Evolutionary conservation across 768 basidiomycete species (phyloP), one percentile per base, ranked within the genome.

Genomic region (Panaeolus cyanescens): DNA sequence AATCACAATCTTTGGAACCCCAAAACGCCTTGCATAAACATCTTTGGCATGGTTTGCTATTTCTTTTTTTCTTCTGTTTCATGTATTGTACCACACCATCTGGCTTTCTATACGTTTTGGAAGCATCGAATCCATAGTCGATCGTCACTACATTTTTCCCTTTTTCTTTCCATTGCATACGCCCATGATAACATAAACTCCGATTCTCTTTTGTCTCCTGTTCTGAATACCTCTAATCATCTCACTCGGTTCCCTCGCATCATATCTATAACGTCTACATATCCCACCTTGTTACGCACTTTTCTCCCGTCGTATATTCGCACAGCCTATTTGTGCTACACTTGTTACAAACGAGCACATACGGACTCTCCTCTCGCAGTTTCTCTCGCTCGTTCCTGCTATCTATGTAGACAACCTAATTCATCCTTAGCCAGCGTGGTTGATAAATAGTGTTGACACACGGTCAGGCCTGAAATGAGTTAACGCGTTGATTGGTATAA

Each of bases 251-350:
- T 50, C 25, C 45, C 4, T 37, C 58, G 10, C 62, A 63, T 55
- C 54, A 28, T 59, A 63, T 55, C 32, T 33, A 63, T 56, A 40
- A 50, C 25, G 25, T 28, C 30, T 50, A 25, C 45, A 50, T 28
- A 10, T 50, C 30, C 45, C 45, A 50, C 19, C 45, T 25, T 50
- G 13, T 50, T 28, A 28, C 45, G 25, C 22, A 15, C 37, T 7
- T 19, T 3, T 2, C 10, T 22, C 20, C 19, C 9, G 25, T 28
- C 25, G 22, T 12, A 25, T 15, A 5, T 20, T 22, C 19, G n/a
- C 39, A 20, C 39, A 42, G 39, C n/a, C 39, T 42, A 42, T 42
- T 42, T 42, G 17, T 20, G 39, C 19, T 20, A 15, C 45, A 25
- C 17, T 20, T 15, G 25, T 50, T 50, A 28, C 45, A 30, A 25